These are phyloP conservation scores for Candida argentea DNA, from an alignment of 805 yeast genomes.

Conservation along the genomic window DNA sequence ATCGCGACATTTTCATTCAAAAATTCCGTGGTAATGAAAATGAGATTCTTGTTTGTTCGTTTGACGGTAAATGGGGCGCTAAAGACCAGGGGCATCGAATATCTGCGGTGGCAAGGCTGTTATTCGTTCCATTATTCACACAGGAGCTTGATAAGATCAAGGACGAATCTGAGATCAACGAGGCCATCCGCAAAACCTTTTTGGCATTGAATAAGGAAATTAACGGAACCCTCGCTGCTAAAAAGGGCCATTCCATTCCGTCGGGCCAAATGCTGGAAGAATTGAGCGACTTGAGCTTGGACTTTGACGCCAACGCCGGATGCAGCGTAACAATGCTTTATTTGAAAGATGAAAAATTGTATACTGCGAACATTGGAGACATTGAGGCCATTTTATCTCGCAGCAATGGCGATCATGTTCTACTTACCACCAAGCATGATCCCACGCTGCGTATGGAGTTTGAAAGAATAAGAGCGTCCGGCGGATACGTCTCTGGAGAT, in stretches of 20 bases:
- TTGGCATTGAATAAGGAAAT: conserved; percentile 73
- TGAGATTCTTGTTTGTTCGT: conserved; percentile 71
- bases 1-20: conserved; percentile 80
- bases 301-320: conserved; percentile 69
- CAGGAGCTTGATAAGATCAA: conserved; percentile 46
- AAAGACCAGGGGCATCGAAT: conserved; percentile 50
- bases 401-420: conserved; percentile 69
- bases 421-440: conserved; percentile 69
- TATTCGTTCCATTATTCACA: conserved; percentile 57
- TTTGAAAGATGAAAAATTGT: conserved; percentile 57
- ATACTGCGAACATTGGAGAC: conserved; percentile 88
- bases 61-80: conserved; percentile 71
- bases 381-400: conserved; percentile 71
- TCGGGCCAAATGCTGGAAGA: conserved; percentile 20
- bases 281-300: conserved; percentile 41
- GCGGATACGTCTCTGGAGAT: conserved; percentile 80
- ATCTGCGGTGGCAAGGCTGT: conserved; percentile 62
- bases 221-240: conserved; percentile 46
- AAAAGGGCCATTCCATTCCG: conserved; percentile 26
- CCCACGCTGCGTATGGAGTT: conserved; percentile 72
- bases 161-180: conserved; percentile 42
- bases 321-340: conserved; percentile 78
- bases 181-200: conserved; percentile 77
- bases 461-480: conserved; percentile 81
- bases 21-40: conserved; percentile 78